Evolutionary conservation across 257 asterid species (phyloP), one percentile per base, ranked within the genome.

Genomic region (Jacaranda mimosifolia): DNA sequence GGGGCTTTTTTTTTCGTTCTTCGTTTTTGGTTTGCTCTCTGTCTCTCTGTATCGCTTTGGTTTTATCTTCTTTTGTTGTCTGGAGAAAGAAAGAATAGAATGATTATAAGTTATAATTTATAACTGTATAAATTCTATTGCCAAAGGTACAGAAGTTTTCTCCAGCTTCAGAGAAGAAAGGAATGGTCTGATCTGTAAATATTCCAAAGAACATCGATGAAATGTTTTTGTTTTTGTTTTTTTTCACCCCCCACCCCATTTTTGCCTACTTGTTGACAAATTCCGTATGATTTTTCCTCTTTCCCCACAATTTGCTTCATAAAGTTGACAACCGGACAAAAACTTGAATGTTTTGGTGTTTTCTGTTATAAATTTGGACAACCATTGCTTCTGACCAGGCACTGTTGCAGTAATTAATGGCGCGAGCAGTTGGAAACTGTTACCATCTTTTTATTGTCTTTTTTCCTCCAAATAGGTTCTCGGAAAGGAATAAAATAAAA

Each of bases 181-280:
- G 62, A 38, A 72, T 55, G 79, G 57, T 69, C 6, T 45, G 40
- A 35, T 65, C 4, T 72, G 79, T 65, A 64, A 72, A 65, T 72
- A 70, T 62, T 6, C 12, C 3, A 15, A 13, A 18, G 13, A 70
- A 52, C 58, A 49, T 60, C 19, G 18, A 15, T 51, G 35, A 7
- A 43, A 53, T 9, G 38, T 59, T 38, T 73, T 60, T 36, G 3
- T 45, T 49, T 8, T 32, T 62, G 17, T n/a, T 36, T 39, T 51
- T n/a, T n/a, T n/a, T n/a, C n/a, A n/a, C n/a, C n/a, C n/a, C n/a
- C n/a, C n/a, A n/a, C 59, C 51, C 56, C 57, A 17, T 77, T 51
- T 77, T 57, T 42, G 69, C 12, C 7, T 45, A 7, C 15, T 63
- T 39, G 21, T 42, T 14, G 2, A 8, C 40, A 55, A 5, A 42